Base-by-base conservation (phyloP, 2,329 filamentous ascomycete species). In the Claviceps lovelessii region DNA sequence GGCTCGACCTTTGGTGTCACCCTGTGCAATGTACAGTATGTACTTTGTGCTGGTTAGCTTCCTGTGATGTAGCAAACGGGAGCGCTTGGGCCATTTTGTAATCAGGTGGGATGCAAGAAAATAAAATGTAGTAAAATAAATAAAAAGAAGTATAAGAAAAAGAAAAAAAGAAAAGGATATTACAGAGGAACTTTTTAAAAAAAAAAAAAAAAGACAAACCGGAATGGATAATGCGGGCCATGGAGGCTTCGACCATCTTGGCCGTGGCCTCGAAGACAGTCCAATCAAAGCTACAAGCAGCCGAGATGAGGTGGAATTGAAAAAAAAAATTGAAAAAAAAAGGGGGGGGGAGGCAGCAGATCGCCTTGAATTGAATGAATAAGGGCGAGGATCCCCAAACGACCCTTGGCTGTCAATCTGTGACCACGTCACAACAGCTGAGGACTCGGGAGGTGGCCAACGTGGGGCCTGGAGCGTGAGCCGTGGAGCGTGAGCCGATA, bases 281-380 rank as follows among this genome's bases (percentile, higher is more conserved):
- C 55, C 55, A 54, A 56, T 56, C 49, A 56, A 33, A 35, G n/a
- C 10, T 28, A 33, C 35, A 35, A 49, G 37, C 52, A 54, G 35
- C 53, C 49, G 53, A 49, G 51, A 53, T 45, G 42, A 53, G 23
- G 31, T 37, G 51, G 29, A 46, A 46, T 52, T 15, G 0, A 42
- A 17, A 29, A 39, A 51, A 37, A 42, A 42, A 42, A 51, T 23
- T n/a, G n/a, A 23, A 44, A 9, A 19, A 44, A 19, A 17, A 2
- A 5, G 23, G 11, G 23, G 23, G 45, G 13, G 28, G 28, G 7
- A 31, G 28, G 13, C 45, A 15, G 39, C 31, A 45, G 23, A 23
- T 28, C 5, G 4, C 37, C 35, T 3, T 42, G 8, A 5, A 31
- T 10, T n/a, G 41, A 8, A 23, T n/a, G 41, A 44, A 44, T 44